Conservation (phyloP, 495 filamentous ascomycete species). For the Xylaria telfairii region DNA sequence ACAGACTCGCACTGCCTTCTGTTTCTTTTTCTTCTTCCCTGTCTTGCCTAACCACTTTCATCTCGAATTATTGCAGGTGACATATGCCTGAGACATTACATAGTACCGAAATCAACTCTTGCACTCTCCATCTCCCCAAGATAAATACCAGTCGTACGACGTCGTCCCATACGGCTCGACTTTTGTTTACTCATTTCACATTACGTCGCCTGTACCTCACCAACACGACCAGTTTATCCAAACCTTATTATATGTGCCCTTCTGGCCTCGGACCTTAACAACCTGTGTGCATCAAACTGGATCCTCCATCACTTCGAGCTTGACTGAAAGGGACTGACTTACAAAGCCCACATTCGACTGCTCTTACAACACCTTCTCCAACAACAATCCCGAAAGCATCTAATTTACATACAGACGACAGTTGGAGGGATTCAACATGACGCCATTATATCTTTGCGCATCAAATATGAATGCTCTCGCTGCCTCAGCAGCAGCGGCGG, state of each 20-base stretch:
- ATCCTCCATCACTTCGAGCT: background rate
- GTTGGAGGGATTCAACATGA: constrained; percentile 6
- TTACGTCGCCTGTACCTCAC: background rate
- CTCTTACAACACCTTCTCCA: background rate
- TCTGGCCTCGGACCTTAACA: background rate
- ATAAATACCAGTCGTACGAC: constrained; percentile 27
- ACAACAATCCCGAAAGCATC: background rate
- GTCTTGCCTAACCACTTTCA: constrained; percentile 22
- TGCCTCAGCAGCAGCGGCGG: background rate
- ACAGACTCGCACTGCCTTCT: constrained; percentile 14
- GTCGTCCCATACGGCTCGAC: constrained; percentile 19
- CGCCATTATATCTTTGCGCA: constrained; percentile 24
- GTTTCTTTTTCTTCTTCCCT: constrained; percentile 19
- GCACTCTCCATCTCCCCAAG: constrained; percentile 4
- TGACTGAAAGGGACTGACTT: background rate
- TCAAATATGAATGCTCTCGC: background rate
- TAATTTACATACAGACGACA: background rate
- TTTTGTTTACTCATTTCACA: background rate
- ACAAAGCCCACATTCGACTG: background rate
- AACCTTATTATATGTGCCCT: background rate
- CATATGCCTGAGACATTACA: constrained; percentile 13
- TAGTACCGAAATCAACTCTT: constrained; percentile 1
- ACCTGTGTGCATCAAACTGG: background rate
- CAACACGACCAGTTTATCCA: background rate
- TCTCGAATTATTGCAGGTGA: constrained; percentile 17